Evolutionary conservation across 2,329 filamentous ascomycete genomes (phyloP).

Genomic region (Aspergillus carbonarius): DNA sequence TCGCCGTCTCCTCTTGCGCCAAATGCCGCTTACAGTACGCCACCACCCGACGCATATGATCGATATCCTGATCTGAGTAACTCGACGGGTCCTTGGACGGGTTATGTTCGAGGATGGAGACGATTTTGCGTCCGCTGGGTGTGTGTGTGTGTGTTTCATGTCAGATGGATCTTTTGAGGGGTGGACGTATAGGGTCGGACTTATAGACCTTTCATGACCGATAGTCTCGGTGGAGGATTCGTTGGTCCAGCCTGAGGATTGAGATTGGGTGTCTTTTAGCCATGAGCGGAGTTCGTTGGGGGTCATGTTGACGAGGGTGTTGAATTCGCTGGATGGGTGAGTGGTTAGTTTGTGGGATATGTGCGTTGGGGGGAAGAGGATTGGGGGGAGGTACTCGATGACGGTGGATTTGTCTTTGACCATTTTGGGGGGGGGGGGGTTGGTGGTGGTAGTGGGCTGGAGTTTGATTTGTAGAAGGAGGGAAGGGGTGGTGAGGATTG

Average conservation of each 20-base stretch:
- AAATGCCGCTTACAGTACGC: slow-evolving; percentile 67
- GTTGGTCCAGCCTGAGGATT: slow-evolving; percentile 60
- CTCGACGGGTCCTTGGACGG: slow-evolving; percentile 56
- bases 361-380: too few relatives aligned
- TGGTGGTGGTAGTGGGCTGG: not conserved
- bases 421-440: slow-evolving; percentile 36
- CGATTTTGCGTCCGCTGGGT: slow-evolving; percentile 60
- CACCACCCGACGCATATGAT: slow-evolving; percentile 64
- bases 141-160: not conserved
- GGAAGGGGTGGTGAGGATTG: not conserved
- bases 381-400: slow-evolving; percentile 40
- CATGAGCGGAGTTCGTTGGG: slow-evolving; percentile 60
- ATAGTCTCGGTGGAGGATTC: slow-evolving; percentile 57
- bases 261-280: slow-evolving; percentile 60
- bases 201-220: slow-evolving; percentile 57
- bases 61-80: slow-evolving; percentile 58
- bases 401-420: slow-evolving; percentile 54
- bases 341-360: slow-evolving; percentile 29
- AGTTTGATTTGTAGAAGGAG: accelerated
- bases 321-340: slow-evolving; percentile 56
- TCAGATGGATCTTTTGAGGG: too few relatives aligned
- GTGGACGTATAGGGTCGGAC: too few relatives aligned
- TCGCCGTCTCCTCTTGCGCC: slow-evolving; percentile 61
- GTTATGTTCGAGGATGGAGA: slow-evolving; percentile 63
- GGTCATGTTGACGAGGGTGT: slow-evolving; percentile 66